These are phyloP conservation scores for Fusarium sp. DNA, from an alignment of 2,329 filamentous ascomycete species.

Conservation along the genomic window DNA sequence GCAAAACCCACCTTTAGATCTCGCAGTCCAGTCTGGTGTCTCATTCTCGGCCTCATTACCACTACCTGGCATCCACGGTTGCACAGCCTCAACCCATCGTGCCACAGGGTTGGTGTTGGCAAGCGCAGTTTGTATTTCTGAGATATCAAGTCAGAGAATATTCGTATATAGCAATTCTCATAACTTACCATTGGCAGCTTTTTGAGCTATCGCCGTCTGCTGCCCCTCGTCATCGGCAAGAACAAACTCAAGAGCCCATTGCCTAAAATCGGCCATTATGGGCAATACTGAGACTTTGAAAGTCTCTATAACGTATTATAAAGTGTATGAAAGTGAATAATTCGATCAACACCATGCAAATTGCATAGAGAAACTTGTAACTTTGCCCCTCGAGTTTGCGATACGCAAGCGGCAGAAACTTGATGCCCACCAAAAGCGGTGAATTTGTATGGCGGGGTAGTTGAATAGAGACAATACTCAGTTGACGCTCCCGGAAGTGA, in stretches of 20 bases:
- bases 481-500: background rate
- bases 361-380: background rate
- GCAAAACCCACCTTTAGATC: conserved; percentile 61
- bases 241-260: conserved; percentile 67
- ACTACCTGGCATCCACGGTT: conserved; percentile 65
- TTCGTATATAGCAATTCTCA: background rate
- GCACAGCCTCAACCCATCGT: conserved; percentile 68
- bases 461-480: background rate
- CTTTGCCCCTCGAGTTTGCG: conserved; percentile 23
- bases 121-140: conserved; percentile 61
- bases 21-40: conserved; percentile 64
- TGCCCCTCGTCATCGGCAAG: conserved; percentile 62
- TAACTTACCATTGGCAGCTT: conserved; percentile 59
- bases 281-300: background rate
- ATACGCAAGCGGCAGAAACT: conserved; percentile 38
- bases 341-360: background rate
- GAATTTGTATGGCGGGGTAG: conserved; percentile 46
- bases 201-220: conserved; percentile 57
- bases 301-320: background rate
- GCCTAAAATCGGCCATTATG: conserved; percentile 64
- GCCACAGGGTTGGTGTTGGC: conserved; percentile 61
- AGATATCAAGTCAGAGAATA: conserved; percentile 21
- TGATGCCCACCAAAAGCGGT: conserved; percentile 46
- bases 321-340: background rate
- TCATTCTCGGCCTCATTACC: conserved; percentile 56